Percentiles rank a stretch among this genome's conserved stretches.
These are phyloP conservation scores for Alnus glutinosa DNA, from an alignment of 306 rosid genomes.

Conservation along the genomic window DNA sequence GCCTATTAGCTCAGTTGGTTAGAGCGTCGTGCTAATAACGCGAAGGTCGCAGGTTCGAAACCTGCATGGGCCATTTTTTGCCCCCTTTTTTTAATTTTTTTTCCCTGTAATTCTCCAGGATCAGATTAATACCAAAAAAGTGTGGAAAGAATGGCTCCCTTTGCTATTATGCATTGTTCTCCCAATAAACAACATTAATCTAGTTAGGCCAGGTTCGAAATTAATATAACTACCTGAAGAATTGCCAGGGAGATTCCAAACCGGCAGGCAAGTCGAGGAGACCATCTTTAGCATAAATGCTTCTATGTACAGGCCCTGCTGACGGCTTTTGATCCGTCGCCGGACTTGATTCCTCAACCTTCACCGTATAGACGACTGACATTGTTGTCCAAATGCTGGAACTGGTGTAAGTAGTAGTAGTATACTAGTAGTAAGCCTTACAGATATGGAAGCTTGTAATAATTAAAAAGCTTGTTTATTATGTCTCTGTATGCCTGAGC, in stretches of 20 bases:
- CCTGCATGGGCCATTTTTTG: conserved; percentile 21
- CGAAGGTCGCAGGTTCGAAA: conserved; percentile 35
- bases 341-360: conserved; percentile 64
- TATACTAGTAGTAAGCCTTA: not conserved
- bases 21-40: conserved; percentile 39
- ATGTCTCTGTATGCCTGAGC: not conserved
- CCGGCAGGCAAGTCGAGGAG: conserved; percentile 54
- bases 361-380: conserved; percentile 50
- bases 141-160: too few relatives aligned
- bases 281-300: conserved; percentile 85
- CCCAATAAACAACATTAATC: too few relatives aligned
- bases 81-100: too few relatives aligned
- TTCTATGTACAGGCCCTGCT: conserved; percentile 72
- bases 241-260: conserved; percentile 82
- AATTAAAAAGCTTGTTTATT: not conserved
- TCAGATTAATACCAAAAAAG: too few relatives aligned
- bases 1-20: conserved; percentile 32
- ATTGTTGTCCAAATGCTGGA: conserved; percentile 27
- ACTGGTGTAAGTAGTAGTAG: not conserved
- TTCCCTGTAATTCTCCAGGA: too few relatives aligned
- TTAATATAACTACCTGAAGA: conserved; percentile 44
- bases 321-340: conserved; percentile 52
- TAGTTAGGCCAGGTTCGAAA: too few relatives aligned
- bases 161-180: too few relatives aligned
- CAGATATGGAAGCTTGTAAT: not conserved